Evolutionary conservation across 805 yeast genomes (phyloP), one percentile per base, ranked within the genome.

Genomic region (Komagataella mondaviorum): DNA sequence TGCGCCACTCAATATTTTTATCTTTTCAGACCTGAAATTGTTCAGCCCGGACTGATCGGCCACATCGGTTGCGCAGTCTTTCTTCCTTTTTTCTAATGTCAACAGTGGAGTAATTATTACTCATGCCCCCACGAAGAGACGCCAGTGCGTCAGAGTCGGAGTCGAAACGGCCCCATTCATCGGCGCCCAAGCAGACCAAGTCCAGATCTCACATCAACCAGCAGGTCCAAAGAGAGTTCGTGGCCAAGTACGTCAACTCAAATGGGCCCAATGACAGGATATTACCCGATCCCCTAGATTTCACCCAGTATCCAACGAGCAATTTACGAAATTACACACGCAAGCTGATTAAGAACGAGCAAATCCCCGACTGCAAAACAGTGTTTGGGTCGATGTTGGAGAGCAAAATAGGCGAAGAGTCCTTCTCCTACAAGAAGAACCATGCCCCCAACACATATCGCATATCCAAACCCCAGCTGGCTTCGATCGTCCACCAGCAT

Each of bases 401-500:
- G 48, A 80, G 88, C 1, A 77, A 80, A 46, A 67, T 87, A 2
- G 98, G 98, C 2, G 79, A 79, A 62, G 78, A 81, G 60, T 83
- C 96, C 0, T 69, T 64, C 54, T 64, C 67, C 39, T 72, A 63
- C 52, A 69, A 66, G 53, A 62, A 63, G 18, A 71, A 71, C 48
- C 43, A 17, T 16, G 46, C 50, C 14, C 39, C 39, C 3, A 30
- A 30, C 39, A 30, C 39, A 10, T 14, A 24, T 44, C 66, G 87
- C 48, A 71, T 82, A 6, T 60, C 80, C 48, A 85, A 82, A 62
- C 68, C 68, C 3, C 86, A 81, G 55, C 71, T 84, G 36, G 84
- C 88, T 0, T 64, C 63, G 2, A 74, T 73, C 23, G 80, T 82
- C 23, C 83, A 80, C 65, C 76, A 75, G 51, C 97, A 91, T 64